These are phyloP conservation scores for Aureobasidium sp. DNA, from an alignment of 2,329 filamentous ascomycete genomes.

Conservation along the genomic window DNA sequence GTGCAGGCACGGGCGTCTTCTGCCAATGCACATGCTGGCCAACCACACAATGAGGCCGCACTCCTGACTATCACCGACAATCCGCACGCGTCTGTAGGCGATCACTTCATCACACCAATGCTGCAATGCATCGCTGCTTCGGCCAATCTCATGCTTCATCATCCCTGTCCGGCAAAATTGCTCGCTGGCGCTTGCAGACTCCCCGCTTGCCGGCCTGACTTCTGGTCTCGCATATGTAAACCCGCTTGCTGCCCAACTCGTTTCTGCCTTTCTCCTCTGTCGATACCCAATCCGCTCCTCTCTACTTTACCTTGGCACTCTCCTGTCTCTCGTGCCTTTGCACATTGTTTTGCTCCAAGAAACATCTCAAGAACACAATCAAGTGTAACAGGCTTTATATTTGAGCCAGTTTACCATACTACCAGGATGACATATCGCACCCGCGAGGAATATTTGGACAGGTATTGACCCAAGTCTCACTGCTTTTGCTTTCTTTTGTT, in stretches of 20 bases:
- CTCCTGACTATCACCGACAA: constrained; percentile 8
- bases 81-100: constrained; percentile 9
- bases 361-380: background rate
- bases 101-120: constrained; percentile 3
- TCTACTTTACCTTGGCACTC: background rate
- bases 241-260: constrained; percentile 12
- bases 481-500: constrained; percentile 14
- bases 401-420: constrained; percentile 12
- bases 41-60: constrained; percentile 8
- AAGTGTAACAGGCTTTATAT: constrained; percentile 12
- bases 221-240: constrained; percentile 10
- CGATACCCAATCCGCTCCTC: constrained; percentile 7
- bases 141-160: constrained; percentile 8
- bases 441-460: constrained; percentile 28
- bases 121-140: background rate
- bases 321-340: constrained; percentile 1
- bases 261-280: background rate
- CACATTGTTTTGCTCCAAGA: constrained; percentile 9
- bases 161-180: constrained; percentile 9
- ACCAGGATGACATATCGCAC: constrained; percentile 30
- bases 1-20: constrained; percentile 7
- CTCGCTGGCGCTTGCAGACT: constrained; percentile 6
- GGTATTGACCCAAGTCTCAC: constrained; percentile 24
- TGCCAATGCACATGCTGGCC: constrained; percentile 11
- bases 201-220: constrained; percentile 7